Conservation (phyloP, 257 asterid genomes). For the Agastache rugosa region DNA sequence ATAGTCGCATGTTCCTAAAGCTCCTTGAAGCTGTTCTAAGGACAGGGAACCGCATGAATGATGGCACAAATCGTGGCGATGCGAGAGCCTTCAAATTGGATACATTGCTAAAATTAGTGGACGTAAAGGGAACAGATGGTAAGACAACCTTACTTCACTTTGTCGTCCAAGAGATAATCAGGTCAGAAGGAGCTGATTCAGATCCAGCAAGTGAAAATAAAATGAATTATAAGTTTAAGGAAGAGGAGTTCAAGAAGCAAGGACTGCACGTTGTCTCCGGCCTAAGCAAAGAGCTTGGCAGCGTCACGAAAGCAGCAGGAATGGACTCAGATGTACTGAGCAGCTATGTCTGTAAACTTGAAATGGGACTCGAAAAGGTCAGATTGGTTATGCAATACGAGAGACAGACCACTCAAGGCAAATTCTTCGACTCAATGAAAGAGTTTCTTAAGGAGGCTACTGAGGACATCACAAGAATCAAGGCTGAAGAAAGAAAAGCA, state of each 20-base stretch:
- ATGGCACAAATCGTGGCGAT: constrained; percentile 90
- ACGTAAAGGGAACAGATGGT: constrained; percentile 93
- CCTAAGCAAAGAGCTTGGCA: constrained; percentile 77
- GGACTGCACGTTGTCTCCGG: constrained; percentile 84
- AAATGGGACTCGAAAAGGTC: constrained; percentile 81
- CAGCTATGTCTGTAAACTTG: constrained; percentile 86
- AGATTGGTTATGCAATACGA: constrained; percentile 60
- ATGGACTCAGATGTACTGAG: constrained; percentile 96
- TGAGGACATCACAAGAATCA: constrained; percentile 60
- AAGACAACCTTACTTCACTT: constrained; percentile 95
- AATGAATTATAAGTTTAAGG: constrained; percentile 44
- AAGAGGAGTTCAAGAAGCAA: constrained; percentile 81
- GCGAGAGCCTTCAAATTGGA: constrained; percentile 94
- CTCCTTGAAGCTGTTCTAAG: constrained; percentile 93
- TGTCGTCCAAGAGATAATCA: constrained; percentile 93
- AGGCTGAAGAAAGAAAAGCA: constrained; percentile 68
- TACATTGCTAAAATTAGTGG: constrained; percentile 79
- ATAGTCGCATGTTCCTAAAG: constrained; percentile 86
- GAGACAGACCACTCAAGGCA: constrained; percentile 58
- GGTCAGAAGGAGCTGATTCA: constrained; percentile 74
- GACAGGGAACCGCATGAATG: constrained; percentile 96
- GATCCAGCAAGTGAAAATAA: constrained; percentile 42
- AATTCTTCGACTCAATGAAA: constrained; percentile 74
- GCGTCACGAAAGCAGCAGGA: constrained; percentile 83
- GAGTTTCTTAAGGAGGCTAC: constrained; percentile 70